Percentiles rank a stretch among this genome's conserved stretches.
Evolutionary conservation across 257 asterid genomes (phyloP).

Genomic region (Ilex aquifolium): DNA sequence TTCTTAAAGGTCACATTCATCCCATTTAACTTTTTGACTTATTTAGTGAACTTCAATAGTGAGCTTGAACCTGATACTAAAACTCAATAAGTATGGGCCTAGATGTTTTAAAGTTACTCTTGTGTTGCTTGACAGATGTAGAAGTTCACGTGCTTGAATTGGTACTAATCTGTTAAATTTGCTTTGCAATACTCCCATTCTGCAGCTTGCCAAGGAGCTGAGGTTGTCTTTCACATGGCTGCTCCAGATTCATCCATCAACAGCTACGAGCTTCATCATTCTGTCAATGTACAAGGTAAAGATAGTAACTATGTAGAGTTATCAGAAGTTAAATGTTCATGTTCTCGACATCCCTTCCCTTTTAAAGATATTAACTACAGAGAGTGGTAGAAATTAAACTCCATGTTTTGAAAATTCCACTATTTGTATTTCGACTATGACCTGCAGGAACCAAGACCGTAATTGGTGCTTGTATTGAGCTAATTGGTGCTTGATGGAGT

Average conservation of each 20-base stretch:
- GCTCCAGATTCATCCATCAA: slow-evolving; percentile 98
- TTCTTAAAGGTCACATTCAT: slow-evolving; percentile 44
- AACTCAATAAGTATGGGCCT: too few relatives aligned
- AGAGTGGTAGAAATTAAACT: neutral
- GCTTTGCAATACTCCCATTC: neutral
- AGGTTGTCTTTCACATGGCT: slow-evolving; percentile 96
- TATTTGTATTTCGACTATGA: slow-evolving; percentile 7
- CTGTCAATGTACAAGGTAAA: slow-evolving; percentile 85
- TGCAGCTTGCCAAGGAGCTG: slow-evolving; percentile 83
- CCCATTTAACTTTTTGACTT: neutral
- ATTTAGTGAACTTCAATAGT: neutral
- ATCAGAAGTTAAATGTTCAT: neutral
- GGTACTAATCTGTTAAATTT: too few relatives aligned
- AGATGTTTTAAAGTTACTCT: too few relatives aligned
- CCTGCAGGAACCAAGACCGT: slow-evolving; percentile 72
- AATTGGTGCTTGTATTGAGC: slow-evolving; percentile 84
- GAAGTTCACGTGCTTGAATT: too few relatives aligned
- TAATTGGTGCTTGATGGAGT: slow-evolving; percentile 92
- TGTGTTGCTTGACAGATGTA: too few relatives aligned
- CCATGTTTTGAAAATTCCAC: neutral
- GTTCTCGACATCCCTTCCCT: neutral
- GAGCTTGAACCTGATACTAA: too few relatives aligned
- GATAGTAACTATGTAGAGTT: neutral
- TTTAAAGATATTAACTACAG: neutral
- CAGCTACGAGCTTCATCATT: slow-evolving; percentile 74